phyloP scores from a whole-genome alignment of 1,284 basidiomycete genomes.

The Psilocybe mexicana region DNA sequence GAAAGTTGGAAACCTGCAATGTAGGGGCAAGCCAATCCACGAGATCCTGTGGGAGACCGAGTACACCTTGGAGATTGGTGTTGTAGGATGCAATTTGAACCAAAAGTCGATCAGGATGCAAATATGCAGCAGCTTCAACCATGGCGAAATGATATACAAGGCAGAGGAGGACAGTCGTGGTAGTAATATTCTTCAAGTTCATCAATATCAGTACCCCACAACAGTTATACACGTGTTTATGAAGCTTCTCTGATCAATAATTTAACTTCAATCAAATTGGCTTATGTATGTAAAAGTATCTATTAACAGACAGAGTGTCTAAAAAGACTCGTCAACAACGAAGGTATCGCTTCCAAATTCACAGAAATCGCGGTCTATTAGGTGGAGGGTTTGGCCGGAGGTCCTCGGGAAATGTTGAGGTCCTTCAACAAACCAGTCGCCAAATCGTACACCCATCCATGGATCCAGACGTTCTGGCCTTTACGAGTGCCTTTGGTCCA shows the following conservation, averaged over 20 bases:
- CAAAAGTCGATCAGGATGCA: conserved; percentile 44
- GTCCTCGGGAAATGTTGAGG: conserved; percentile 55
- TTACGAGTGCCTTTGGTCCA: conserved; percentile 59
- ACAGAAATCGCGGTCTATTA: neutral
- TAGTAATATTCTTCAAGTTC: too few species aligned
- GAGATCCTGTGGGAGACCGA: conserved; percentile 74
- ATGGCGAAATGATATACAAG: conserved; percentile 9
- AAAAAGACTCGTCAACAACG: neutral
- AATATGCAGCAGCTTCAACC: conserved; percentile 4
- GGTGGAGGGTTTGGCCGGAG: conserved; percentile 20
- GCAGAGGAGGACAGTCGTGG: neutral
- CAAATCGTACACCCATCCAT: conserved; percentile 87
- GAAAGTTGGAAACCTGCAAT: conserved; percentile 71
- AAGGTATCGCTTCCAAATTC: neutral
- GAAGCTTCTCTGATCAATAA: neutral
- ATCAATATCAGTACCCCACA: neutral
- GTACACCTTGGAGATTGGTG: conserved; percentile 75
- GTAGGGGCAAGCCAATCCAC: conserved; percentile 84
- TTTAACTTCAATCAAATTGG: neutral
- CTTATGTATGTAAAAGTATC: too few species aligned
- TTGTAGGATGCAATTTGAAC: conserved; percentile 88
- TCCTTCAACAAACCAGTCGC: conserved; percentile 71
- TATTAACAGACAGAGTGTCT: too few species aligned
- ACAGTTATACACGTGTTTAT: neutral
- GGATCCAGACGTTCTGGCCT: conserved; percentile 70